Evolutionary conservation across 306 rosid species (phyloP).

Genomic region (Urtica urens): DNA sequence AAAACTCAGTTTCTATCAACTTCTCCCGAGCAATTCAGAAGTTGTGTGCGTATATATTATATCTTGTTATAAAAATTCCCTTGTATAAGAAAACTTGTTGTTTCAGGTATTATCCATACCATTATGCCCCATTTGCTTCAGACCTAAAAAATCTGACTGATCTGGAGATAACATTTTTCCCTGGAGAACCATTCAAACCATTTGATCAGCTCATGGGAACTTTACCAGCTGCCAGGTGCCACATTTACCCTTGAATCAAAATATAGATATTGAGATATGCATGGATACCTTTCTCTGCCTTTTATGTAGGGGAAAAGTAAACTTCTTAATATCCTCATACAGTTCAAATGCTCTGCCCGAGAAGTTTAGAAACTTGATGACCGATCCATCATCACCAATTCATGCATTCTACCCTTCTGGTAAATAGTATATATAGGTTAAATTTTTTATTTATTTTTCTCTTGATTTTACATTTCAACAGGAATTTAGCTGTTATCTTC

Average conservation of each 20-base stretch:
- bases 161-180: conserved; percentile 78
- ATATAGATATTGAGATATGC: background rate
- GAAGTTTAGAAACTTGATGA: conserved; percentile 74
- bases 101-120: conserved; percentile 93
- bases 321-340: conserved; percentile 25
- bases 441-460: conserved; percentile 6
- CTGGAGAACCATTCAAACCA: conserved; percentile 87
- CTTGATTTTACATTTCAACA: conserved; percentile 10
- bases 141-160: conserved; percentile 73
- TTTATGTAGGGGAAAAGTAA: conserved; percentile 3
- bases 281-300: background rate
- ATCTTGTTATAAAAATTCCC: too few species aligned
- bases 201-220: conserved; percentile 99
- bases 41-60: background rate
- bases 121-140: conserved; percentile 98
- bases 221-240: conserved; percentile 83
- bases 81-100: too few species aligned
- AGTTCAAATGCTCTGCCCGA: conserved; percentile 88
- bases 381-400: conserved; percentile 68
- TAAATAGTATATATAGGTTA: conserved; percentile 28
- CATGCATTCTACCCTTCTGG: conserved; percentile 74
- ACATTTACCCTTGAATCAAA: conserved; percentile 4
- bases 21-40: background rate
- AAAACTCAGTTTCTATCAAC: background rate
- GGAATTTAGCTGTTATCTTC: background rate